Base-by-base conservation (phyloP, 2,329 filamentous ascomycete genomes). In the Neofusicoccum umdonicola region DNA sequence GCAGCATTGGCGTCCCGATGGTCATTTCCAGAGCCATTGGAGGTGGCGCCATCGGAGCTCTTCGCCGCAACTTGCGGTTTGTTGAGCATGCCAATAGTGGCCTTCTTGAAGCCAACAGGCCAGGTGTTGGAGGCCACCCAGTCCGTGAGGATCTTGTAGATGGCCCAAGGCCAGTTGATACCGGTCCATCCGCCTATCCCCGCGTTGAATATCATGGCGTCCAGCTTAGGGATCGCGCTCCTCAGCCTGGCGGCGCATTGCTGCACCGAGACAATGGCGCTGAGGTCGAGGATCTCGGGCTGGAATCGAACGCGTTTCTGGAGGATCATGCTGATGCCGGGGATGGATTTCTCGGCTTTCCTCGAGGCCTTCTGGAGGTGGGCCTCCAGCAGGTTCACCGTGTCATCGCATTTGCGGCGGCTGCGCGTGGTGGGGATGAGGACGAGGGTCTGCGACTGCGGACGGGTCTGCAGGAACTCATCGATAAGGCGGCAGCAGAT, bases 131-230 rank as follows among this genome's bases (percentile, higher is more conserved):
- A 82, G 68, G 91, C 84, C 11, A 89, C 74, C 65, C 90, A 79
- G 64, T 93, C 88, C 11, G 84, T 87, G 51, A 90, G 71, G 5
- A 86, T 71, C 9, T 73, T 76, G 79, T 80, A 86, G 35, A 88
- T 76, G 1, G 91, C 87, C 62, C 72, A 70, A 1, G 81, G 77
- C 87, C 88, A 97, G 75, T 92, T 80, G 65, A 96, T 75, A n/a
- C 91, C 91, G 0, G 82, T 85, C 90, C 92, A 97, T 1, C 92
- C 93, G 22, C 93, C 92, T 44, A 94, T 89, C 0, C 93, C 95
- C 15, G 94, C 94, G 77, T 97, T 97, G 74, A 91, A 89, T 42
- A 98, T 83, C 22, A 95, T 82, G 2, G 85, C 85, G 76, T 98
- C 92, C 35, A 99, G 82, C 68, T 89, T 87, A 1, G 91, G 88